Percentiles rank a stretch among this genome's conserved stretches.
phyloP scores from a whole-genome alignment of 164 flowering plant genomes.

The Santalum album region DNA sequence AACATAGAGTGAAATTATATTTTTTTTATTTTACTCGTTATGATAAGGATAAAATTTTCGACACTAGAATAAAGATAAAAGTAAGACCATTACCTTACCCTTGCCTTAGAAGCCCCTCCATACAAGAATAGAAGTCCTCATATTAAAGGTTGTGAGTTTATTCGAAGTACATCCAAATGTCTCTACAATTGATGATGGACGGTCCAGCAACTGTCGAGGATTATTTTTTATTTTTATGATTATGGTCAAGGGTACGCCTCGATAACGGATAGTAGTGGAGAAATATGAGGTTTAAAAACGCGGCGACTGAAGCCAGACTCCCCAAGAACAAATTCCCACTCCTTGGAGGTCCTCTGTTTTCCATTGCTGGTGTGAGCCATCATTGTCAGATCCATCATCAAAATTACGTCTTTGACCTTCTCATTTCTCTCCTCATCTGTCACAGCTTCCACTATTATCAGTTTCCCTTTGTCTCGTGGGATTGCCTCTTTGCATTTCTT shows the following conservation, averaged over 20 bases:
- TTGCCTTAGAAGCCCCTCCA: no score
- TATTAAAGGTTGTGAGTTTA: no score
- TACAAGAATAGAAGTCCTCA: no score
- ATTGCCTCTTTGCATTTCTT: slow-evolving; percentile 43
- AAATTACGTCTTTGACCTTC: slow-evolving; percentile 10
- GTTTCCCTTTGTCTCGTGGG: slow-evolving; percentile 40
- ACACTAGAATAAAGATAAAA: no score
- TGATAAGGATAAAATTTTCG: no score
- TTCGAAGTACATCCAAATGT: no score
- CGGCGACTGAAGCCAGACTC: slow-evolving; percentile 32
- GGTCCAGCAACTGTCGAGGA: no score
- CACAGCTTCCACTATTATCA: slow-evolving; percentile 50
- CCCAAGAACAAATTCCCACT: slow-evolving; percentile 35
- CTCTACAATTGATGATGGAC: no score
- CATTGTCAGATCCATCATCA: slow-evolving; percentile 62
- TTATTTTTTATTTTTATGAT: no score
- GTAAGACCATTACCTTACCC: no score
- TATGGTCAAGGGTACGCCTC: slow-evolving; percentile 40
- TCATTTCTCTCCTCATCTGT: slow-evolving; percentile 1
- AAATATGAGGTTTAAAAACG: slow-evolving; percentile 25
- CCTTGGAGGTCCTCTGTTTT: slow-evolving; percentile 44
- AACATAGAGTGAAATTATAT: no score
- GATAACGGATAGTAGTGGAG: slow-evolving; percentile 25
- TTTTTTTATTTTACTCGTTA: no score
- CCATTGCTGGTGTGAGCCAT: slow-evolving; percentile 50